These are phyloP conservation scores for Irpex lacteus DNA, from an alignment of 1,284 basidiomycete genomes.

Conservation along the genomic window DNA sequence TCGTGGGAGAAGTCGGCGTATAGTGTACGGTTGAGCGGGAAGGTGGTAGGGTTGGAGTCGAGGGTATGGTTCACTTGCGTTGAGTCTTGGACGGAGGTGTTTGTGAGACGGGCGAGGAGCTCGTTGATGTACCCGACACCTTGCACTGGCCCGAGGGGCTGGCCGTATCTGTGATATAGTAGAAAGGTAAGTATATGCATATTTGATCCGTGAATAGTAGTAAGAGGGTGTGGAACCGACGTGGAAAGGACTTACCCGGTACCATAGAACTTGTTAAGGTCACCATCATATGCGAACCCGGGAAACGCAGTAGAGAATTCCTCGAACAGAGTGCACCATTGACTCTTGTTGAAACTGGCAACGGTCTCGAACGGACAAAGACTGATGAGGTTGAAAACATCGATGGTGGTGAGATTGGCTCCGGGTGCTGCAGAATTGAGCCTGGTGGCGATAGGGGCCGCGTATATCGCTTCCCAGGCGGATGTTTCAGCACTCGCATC, in stretches of 20 bases:
- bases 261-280: conserved; percentile 64
- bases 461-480: conserved; percentile 56
- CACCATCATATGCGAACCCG: conserved; percentile 66
- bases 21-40: conserved; percentile 65
- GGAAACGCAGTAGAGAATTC: conserved; percentile 49
- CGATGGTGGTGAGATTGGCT: conserved; percentile 53
- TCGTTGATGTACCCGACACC: conserved; percentile 85
- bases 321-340: conserved; percentile 70
- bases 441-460: conserved; percentile 53
- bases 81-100: conserved; percentile 54
- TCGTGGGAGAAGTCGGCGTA: conserved; percentile 84
- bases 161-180: conserved; percentile 58
- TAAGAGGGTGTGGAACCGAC: conserved; percentile 47
- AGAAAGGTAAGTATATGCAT: neutral
- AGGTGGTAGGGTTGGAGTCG: conserved; percentile 60
- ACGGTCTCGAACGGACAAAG: conserved; percentile 80
- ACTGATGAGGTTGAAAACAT: conserved; percentile 63
- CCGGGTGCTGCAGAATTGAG: conserved; percentile 63
- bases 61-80: conserved; percentile 84
- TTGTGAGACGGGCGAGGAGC: conserved; percentile 75
- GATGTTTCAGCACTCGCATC: conserved; percentile 40
- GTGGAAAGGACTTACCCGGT: conserved; percentile 20
- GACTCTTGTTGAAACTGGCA: conserved; percentile 49
- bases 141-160: conserved; percentile 65
- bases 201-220: neutral